Percentiles rank a stretch among this genome's conserved stretches.
Evolutionary conservation across 495 filamentous ascomycete species (phyloP).

Genomic region (Oidiodendron maius): DNA sequence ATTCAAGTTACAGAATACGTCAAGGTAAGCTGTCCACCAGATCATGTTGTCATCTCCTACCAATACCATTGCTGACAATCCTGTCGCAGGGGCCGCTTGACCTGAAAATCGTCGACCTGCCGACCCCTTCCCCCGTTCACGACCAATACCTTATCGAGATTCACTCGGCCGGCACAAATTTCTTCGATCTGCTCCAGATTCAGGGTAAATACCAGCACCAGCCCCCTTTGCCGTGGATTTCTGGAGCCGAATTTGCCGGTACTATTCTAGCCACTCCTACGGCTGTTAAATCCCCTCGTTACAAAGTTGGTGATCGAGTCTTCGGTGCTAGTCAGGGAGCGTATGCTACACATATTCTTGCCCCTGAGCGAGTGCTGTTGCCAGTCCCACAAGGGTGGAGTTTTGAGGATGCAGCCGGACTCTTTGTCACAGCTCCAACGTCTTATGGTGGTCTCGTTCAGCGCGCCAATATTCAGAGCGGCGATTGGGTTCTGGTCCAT

Average conservation of each 20-base stretch:
- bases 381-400: slow-evolving; percentile 76
- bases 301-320: slow-evolving; percentile 70
- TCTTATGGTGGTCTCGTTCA: slow-evolving; percentile 80
- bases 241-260: slow-evolving; percentile 83
- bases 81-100: slow-evolving; percentile 72
- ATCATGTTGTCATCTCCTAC: neutral
- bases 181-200: slow-evolving; percentile 63
- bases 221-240: slow-evolving; percentile 74
- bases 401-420: slow-evolving; percentile 76
- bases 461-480: slow-evolving; percentile 66
- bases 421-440: slow-evolving; percentile 89
- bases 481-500: slow-evolving; percentile 87
- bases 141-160: slow-evolving; percentile 85
- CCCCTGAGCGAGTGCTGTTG: slow-evolving; percentile 58
- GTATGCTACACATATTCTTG: slow-evolving; percentile 71
- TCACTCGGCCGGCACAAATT: slow-evolving; percentile 85
- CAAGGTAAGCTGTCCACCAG: slow-evolving; percentile 44
- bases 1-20: slow-evolving; percentile 82
- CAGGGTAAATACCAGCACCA: slow-evolving; percentile 50
- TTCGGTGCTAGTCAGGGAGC: slow-evolving; percentile 85
- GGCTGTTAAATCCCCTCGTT: slow-evolving; percentile 39
- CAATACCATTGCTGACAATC: slow-evolving; percentile 1
- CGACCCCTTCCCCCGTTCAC: slow-evolving; percentile 60
- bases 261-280: slow-evolving; percentile 60
- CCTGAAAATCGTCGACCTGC: slow-evolving; percentile 66